Percentiles rank a stretch among this genome's conserved stretches.
Conservation (phyloP, 2,329 filamentous ascomycete species). For the Claviceps fusiformis region DNA sequence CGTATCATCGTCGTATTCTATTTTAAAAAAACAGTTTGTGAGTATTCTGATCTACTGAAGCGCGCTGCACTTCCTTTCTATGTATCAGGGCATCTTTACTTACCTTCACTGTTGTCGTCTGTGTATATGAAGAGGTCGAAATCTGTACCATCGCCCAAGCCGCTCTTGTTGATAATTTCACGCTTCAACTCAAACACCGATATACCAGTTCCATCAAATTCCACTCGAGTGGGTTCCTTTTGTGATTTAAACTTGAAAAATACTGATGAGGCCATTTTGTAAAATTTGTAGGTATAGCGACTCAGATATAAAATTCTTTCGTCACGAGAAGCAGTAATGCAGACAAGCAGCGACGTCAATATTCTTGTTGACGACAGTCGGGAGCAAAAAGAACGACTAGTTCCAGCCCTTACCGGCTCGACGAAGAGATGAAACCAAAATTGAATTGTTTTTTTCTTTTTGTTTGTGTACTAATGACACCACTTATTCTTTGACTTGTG, state of each 20-base stretch:
- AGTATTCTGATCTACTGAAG: slow-evolving; percentile 8
- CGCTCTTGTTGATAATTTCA: slow-evolving; percentile 92
- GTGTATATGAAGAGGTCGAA: slow-evolving; percentile 93
- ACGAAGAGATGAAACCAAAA: slow-evolving; percentile 2
- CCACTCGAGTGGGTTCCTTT: slow-evolving; percentile 85
- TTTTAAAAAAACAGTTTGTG: slow-evolving; percentile 10
- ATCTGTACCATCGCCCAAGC: slow-evolving; percentile 87
- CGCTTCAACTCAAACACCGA: slow-evolving; percentile 98
- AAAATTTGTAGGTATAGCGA: slow-evolving; percentile 10
- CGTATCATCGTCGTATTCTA: slow-evolving; percentile 96
- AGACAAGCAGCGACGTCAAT: slow-evolving; percentile 8
- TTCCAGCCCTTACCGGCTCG: not conserved
- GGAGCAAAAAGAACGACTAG: not conserved
- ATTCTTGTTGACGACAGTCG: slow-evolving; percentile 5
- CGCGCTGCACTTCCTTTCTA: not conserved
- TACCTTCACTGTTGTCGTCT: slow-evolving; percentile 83
- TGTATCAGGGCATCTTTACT: slow-evolving; percentile 17
- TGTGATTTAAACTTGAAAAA: slow-evolving; percentile 99
- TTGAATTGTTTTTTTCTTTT: slow-evolving; percentile 5
- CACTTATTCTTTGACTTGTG: slow-evolving; percentile 2
- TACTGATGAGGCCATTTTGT: slow-evolving; percentile 81
- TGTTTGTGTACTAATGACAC: slow-evolving; percentile 6
- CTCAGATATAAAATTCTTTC: slow-evolving; percentile 9
- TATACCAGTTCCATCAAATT: slow-evolving; percentile 94
- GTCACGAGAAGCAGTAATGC: slow-evolving; percentile 14